Base-by-base conservation (phyloP, 768 basidiomycete genomes). In the Sarcomyxa edulis region DNA sequence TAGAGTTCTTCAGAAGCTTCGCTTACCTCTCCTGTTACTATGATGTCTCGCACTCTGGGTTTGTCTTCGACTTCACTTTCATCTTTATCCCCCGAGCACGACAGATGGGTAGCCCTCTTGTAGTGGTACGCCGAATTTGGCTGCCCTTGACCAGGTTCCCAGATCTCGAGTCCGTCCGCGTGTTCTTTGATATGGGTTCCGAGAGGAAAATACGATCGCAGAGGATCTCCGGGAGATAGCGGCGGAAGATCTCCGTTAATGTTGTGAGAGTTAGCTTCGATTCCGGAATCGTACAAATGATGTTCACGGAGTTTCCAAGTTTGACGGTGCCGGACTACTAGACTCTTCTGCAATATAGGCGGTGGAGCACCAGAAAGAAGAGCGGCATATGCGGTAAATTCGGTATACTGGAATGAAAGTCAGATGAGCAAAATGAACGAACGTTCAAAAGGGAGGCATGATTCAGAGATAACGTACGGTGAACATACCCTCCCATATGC, bases 251-350 rank as follows among this genome's bases (percentile, higher is more conserved):
- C 35, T 11, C 15, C 39, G 40, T 58, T 58, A 7, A 46, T 41
- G 32, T 61, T 61, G 19, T 59, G 43, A 21, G 57, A 61, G 11
- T 58, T 61, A 34, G 60, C 58, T 46, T 62, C 58, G 4, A 55
- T 56, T 23, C 43, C 49, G 7, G 51, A 50, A 47, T 55, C 45
- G 4, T 67, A 31, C 10, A 86, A 62, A 49, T 87, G 78, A 49
- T 89, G 77, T 57, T 91, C 88, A 24, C 77, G 76, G 29, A 96
- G 61, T 51, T 81, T 84, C 91, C 92, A 95, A 0, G 90, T 90
- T 53, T 96, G 93, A 12, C 76, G 79, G 57, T 97, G 92, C 48
- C 84, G 76, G 1, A 84, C 89, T 19, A 88, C 79, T 33, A 81
- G 66, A 31, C 84, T 82, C 29, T 78, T 75, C 48, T 86, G 78